Conservation (phyloP, 2,329 filamentous ascomycete genomes). For the Nigrograna mackinnonii region DNA sequence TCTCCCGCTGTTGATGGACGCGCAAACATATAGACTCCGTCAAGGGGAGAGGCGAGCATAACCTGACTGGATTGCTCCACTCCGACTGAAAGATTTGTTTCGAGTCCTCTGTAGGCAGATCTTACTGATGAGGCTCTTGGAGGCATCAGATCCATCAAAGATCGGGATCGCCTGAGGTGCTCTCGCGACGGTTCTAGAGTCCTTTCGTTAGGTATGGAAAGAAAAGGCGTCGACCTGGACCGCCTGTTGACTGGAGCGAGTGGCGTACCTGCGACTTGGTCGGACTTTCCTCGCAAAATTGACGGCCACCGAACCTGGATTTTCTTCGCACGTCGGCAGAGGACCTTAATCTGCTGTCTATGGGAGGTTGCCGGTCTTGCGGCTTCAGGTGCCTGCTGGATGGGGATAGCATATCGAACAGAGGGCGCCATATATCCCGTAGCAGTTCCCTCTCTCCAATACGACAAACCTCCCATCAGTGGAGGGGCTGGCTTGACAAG, state of each 20-base stretch:
- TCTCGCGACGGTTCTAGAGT: conserved; percentile 2
- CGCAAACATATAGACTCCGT: conserved; percentile 8
- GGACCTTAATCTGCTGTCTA: conserved; percentile 22
- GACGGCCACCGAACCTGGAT: conserved; percentile 34
- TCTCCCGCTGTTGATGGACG: conserved; percentile 18
- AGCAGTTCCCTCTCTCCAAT: conserved; percentile 28
- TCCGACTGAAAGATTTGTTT: neutral
- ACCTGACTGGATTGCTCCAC: conserved; percentile 6
- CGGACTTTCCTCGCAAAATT: conserved; percentile 21
- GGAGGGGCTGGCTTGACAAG: conserved; percentile 24
- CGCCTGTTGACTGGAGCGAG: conserved; percentile 20
- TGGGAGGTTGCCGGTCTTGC: conserved; percentile 18
- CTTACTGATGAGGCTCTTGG: conserved; percentile 10
- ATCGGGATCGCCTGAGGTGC: conserved; percentile 11
- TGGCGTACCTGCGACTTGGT: conserved; percentile 5
- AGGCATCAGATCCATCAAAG: conserved; percentile 6
- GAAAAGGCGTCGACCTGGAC: conserved; percentile 28
- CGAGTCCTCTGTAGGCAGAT: neutral
- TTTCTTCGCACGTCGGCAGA: conserved; percentile 30
- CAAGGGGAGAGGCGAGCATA: conserved; percentile 11
- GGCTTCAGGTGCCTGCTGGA: conserved; percentile 13
- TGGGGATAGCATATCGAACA: conserved; percentile 32
- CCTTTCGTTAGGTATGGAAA: conserved; percentile 19
- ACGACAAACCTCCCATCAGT: conserved; percentile 36
- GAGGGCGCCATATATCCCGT: conserved; percentile 10